Percentiles rank a stretch among this genome's conserved stretches.
Conservation (phyloP, 192 early-diverging fungal genomes). For the Coemansia sp. region DNA sequence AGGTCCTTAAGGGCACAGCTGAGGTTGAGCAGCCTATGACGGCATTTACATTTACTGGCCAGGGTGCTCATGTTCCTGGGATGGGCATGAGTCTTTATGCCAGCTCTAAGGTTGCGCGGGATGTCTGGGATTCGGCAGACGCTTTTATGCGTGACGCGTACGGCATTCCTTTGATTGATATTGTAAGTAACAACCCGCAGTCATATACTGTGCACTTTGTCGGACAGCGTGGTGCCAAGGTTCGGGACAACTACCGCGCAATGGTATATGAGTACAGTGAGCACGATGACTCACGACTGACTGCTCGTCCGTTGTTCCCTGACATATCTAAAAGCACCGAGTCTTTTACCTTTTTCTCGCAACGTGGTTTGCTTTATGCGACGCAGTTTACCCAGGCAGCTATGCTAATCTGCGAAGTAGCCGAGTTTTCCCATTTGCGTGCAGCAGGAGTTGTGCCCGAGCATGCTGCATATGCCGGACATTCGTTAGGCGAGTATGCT, state of each 20-base stretch:
- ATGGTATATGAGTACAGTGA: conserved; percentile 85
- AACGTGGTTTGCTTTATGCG: conserved; percentile 81
- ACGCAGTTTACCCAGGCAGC: conserved; percentile 96
- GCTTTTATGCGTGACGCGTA: conserved; percentile 79
- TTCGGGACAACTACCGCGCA: conserved; percentile 76
- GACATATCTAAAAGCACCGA: conserved; percentile 55
- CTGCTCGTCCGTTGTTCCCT: conserved; percentile 77
- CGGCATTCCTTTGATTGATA: conserved; percentile 85
- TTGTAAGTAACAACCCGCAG: conserved; percentile 84
- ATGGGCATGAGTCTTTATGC: conserved; percentile 96
- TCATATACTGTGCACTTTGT: conserved; percentile 86
- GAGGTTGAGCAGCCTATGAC: conserved; percentile 85
- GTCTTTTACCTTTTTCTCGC: conserved; percentile 80
- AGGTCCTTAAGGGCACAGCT: conserved; percentile 78
- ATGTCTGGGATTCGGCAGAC: conserved; percentile 93
- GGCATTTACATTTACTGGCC: conserved; percentile 88
- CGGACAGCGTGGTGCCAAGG: conserved; percentile 75
- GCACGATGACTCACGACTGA: conserved; percentile 65
- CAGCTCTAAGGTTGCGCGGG: conserved; percentile 71
- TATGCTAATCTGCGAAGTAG: conserved; percentile 85
- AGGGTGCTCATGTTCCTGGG: conserved; percentile 87
- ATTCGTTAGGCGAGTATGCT: conserved; percentile 93
- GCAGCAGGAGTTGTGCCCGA: conserved; percentile 74
- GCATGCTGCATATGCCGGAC: conserved; percentile 84
- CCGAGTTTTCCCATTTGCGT: conserved; percentile 83